These are phyloP conservation scores for Prinsepia uniflora DNA, from an alignment of 306 rosid genomes.

Conservation along the genomic window DNA sequence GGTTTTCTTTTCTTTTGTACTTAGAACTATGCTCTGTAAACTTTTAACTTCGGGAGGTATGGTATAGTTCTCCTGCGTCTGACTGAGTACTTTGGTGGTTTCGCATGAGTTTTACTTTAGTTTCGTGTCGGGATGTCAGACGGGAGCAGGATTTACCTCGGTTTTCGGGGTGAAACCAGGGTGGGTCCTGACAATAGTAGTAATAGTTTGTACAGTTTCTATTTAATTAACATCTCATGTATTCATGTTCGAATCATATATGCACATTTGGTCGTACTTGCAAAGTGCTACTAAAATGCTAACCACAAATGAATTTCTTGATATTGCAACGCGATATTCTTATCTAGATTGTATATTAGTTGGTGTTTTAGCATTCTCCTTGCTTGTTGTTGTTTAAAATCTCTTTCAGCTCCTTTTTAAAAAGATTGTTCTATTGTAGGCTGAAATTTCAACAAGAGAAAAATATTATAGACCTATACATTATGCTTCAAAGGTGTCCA, in stretches of 20 bases:
- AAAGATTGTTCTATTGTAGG: slow-evolving; percentile 51
- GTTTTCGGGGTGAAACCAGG: too few species aligned
- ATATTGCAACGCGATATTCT: not conserved
- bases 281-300: not conserved
- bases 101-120: too few species aligned
- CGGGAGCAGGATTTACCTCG: too few species aligned
- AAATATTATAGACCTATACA: slow-evolving; percentile 80
- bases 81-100: too few species aligned
- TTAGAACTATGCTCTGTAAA: too few species aligned
- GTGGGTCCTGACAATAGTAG: not conserved
- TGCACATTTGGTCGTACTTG: not conserved
- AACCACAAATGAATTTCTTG: not conserved
- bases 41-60: too few species aligned
- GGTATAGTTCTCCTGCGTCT: too few species aligned
- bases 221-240: not conserved
- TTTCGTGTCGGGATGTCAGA: too few species aligned
- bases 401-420: slow-evolving; percentile 14
- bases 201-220: not conserved
- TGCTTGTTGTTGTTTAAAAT: slow-evolving; percentile 13
- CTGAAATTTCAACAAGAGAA: slow-evolving; percentile 84
- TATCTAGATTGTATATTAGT: not conserved
- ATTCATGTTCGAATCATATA: not conserved
- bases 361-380: not conserved
- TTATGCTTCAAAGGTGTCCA: slow-evolving; percentile 88
- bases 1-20: too few species aligned